Evolutionary conservation across 2,329 filamentous ascomycete genomes (phyloP), one percentile per base, ranked within the genome.

Genomic region (Aspergillus sp.): DNA sequence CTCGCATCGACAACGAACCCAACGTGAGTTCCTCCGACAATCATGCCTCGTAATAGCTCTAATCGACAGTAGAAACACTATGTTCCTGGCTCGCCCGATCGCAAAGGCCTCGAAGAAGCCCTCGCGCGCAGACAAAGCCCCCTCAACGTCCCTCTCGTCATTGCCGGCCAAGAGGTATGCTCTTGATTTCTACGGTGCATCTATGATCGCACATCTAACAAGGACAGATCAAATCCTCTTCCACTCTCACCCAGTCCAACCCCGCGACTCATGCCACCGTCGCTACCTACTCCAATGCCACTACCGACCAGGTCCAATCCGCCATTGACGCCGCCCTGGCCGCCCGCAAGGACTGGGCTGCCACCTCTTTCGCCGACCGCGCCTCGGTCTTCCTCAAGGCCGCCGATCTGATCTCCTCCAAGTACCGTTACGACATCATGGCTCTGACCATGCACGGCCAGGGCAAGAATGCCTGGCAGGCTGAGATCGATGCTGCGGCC

Each of bases 401-500:
- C 3, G 93, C 93, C 32, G 92, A 97, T 69, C 79, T 99, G 57
- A 84, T 99, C 61, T 80, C 88, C 50, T 88, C 83, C 59, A 97
- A 97, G 77, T 97, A 99, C 76, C 84, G 94, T 68, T 96, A 96
- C 75, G 90, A 96, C 51, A 84, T 99, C 64, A 95, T 97, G 89
- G 93, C 94, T 7, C 85, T 90, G 42, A 96, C 94, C 13, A 96
- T 97, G 84, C 79, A 96, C 30, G 94, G 93, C 55, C 93, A 99
- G 76, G 93, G 94, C 65, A 97, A 97, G 83, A 97, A 96, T 72
- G 90, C 90, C 45, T 97, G 91, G 91, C 93, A 99, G 75, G 93
- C 94, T n/a, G 93, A 99, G 80, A 97, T 97, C 59, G 93, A 97
- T 73, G 83, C 92, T 36, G 93, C 93, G 16, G 93, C 93, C 8